Conservation (phyloP, 1,284 basidiomycete genomes). For the Ustilago trichophora region DNA sequence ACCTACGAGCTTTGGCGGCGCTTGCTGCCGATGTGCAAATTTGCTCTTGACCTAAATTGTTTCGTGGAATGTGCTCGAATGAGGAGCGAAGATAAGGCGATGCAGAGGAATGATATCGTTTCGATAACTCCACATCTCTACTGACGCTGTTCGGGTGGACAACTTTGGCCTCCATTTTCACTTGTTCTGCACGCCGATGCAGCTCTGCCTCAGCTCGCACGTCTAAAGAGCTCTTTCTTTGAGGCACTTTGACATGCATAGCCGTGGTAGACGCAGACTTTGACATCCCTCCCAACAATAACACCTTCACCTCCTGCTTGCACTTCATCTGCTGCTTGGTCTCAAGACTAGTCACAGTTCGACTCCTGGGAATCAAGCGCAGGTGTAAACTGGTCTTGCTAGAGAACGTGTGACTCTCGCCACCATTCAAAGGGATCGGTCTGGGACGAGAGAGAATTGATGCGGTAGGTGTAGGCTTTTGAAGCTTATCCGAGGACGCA, state of each 20-base stretch:
- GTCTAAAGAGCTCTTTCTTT: slow-evolving; percentile 29
- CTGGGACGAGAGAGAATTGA: slow-evolving; percentile 16
- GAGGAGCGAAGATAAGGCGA: slow-evolving; percentile 1
- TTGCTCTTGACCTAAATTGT: too few relatives aligned
- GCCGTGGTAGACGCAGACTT: slow-evolving; percentile 15
- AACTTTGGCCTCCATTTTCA: neutral
- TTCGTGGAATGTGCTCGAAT: too few relatives aligned
- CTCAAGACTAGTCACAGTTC: too few relatives aligned
- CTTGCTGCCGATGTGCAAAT: slow-evolving; percentile 5
- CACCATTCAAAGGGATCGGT: neutral
- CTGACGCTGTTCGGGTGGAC: slow-evolving; percentile 20
- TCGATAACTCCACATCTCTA: neutral
- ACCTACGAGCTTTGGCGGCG: slow-evolving; percentile 5
- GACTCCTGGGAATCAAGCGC: too few relatives aligned
- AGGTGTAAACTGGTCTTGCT: slow-evolving; percentile 1
- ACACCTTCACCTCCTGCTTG: neutral
- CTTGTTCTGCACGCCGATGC: neutral
- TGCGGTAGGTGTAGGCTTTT: neutral
- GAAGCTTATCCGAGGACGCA: slow-evolving; percentile 2
- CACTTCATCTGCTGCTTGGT: neutral
- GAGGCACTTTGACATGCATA: slow-evolving; percentile 13
- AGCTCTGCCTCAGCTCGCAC: slow-evolving; percentile 9
- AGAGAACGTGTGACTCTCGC: slow-evolving; percentile 1
- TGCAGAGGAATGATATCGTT: slow-evolving; percentile 15
- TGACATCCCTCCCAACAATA: slow-evolving; percentile 4